Conservation (phyloP, 176 grass and related monocot species). For the Aegilops umbellulata region DNA sequence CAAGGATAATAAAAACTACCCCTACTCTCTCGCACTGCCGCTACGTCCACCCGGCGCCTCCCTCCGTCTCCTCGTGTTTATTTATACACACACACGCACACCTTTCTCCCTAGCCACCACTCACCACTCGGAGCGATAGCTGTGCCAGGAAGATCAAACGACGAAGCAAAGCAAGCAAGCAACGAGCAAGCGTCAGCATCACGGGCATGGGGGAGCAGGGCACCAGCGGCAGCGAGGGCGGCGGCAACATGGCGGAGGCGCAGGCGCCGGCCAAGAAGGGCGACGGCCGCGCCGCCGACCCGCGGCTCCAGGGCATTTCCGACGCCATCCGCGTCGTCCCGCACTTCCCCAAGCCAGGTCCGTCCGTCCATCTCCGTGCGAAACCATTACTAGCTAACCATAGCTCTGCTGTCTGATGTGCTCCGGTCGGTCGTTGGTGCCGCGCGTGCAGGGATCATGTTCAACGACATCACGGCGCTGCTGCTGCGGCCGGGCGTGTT, state of each 20-base stretch:
- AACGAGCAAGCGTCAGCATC: background rate
- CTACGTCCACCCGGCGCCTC: slow-evolving; percentile 24
- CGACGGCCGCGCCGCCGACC: slow-evolving; percentile 40
- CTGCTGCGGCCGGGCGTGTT: slow-evolving; percentile 78
- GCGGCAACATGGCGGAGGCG: background rate
- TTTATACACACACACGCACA: slow-evolving; percentile 23
- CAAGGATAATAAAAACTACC: slow-evolving; percentile 28
- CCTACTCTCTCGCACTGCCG: background rate
- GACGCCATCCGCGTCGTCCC: slow-evolving; percentile 91
- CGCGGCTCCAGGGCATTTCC: slow-evolving; percentile 73
- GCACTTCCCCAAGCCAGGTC: slow-evolving; percentile 94
- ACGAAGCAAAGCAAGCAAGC: background rate
- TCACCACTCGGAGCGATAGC: background rate
- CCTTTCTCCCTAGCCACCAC: slow-evolving; percentile 1
- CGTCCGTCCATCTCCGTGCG: background rate
- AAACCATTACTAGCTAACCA: background rate
- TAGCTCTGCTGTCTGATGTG: too few species aligned
- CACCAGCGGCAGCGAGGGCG: background rate
- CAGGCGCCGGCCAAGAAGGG: slow-evolving; percentile 20
- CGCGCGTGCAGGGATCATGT: slow-evolving; percentile 98
- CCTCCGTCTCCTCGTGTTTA: background rate
- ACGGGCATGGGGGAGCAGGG: slow-evolving; percentile 40
- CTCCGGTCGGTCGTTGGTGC: too few species aligned
- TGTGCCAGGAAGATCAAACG: background rate
- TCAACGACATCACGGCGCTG: slow-evolving; percentile 93